Evolutionary conservation across 2,329 filamentous ascomycete genomes (phyloP).

Genomic region (Ceratocystis smalleyi): DNA sequence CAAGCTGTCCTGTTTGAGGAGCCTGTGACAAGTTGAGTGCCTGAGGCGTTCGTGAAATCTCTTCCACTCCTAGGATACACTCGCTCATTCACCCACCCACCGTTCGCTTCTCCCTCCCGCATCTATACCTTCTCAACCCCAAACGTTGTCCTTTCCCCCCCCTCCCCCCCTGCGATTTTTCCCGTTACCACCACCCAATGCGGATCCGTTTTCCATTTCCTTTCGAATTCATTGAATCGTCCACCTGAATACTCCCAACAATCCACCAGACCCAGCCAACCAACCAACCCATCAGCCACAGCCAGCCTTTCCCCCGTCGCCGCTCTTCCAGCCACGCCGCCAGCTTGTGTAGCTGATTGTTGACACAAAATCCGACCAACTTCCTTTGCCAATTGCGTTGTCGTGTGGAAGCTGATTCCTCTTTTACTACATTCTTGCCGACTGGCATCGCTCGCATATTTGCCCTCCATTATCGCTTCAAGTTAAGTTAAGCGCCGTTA

Average conservation of each 20-base stretch:
- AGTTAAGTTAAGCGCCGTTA: not conserved
- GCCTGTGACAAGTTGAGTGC: not conserved
- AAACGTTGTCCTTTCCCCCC: not conserved
- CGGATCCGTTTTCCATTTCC: constrained; percentile 15
- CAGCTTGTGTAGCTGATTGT: too few relatives aligned
- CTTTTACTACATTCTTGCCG: not conserved
- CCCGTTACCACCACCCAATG: constrained; percentile 14
- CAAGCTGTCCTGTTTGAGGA: not conserved
- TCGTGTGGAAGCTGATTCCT: not conserved
- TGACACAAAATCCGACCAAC: too few relatives aligned
- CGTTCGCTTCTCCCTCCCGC: too few relatives aligned
- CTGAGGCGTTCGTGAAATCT: not conserved
- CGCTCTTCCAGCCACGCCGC: not conserved
- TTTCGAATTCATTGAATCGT: constrained; percentile 10
- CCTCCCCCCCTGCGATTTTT: constrained; percentile 6
- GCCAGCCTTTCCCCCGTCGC: constrained; percentile 3
- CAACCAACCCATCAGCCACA: not conserved
- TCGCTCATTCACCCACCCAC: not conserved
- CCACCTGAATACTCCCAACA: constrained; percentile 4
- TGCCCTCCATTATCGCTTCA: not conserved
- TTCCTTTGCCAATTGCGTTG: not conserved
- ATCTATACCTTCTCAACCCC: not conserved
- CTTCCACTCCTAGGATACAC: not conserved
- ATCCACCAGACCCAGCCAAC: not conserved
- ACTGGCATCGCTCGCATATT: not conserved